phyloP scores from a whole-genome alignment of 2,329 filamentous ascomycete species.

The Aspergillus floridensis region DNA sequence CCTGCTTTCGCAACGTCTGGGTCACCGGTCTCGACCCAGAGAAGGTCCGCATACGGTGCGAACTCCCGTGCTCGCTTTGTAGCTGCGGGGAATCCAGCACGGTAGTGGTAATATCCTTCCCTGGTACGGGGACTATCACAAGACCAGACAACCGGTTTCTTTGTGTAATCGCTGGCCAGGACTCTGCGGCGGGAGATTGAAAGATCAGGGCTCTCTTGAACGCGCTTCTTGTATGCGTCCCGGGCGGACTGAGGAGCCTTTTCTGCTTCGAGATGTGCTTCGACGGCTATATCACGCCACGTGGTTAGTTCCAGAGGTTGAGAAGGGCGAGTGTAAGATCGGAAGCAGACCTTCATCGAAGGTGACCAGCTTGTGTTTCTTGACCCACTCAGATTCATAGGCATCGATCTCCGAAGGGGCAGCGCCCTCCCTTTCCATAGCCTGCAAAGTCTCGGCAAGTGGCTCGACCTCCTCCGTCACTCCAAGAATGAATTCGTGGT shows the following conservation, averaged over 20 bases:
- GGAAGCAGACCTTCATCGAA: constrained; percentile 70
- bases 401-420: constrained; percentile 75
- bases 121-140: constrained; percentile 92
- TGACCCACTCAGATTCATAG: constrained; percentile 86
- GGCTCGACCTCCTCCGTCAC: constrained; percentile 75
- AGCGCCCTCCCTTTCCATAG: constrained; percentile 81
- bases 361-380: constrained; percentile 76
- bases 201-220: constrained; percentile 65
- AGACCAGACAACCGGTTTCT: constrained; percentile 72
- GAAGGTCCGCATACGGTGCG: constrained; percentile 85
- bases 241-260: constrained; percentile 64
- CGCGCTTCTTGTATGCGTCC: constrained; percentile 63
- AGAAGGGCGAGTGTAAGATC: not conserved
- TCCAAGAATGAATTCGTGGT: constrained; percentile 95
- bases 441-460: constrained; percentile 82
- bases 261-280: constrained; percentile 67
- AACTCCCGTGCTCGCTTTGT: constrained; percentile 93
- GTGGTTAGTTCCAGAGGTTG: constrained; percentile 9
- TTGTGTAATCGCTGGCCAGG: constrained; percentile 66
- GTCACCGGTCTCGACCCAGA: constrained; percentile 96
- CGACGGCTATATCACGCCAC: constrained; percentile 55
- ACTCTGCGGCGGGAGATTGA: constrained; percentile 74
- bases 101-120: constrained; percentile 62
- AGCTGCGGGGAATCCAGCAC: constrained; percentile 76
- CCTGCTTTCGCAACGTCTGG: constrained; percentile 76